Evolutionary conservation across 129 eudicot species (phyloP).

Genomic region (Ambrosia artemisiifolia): DNA sequence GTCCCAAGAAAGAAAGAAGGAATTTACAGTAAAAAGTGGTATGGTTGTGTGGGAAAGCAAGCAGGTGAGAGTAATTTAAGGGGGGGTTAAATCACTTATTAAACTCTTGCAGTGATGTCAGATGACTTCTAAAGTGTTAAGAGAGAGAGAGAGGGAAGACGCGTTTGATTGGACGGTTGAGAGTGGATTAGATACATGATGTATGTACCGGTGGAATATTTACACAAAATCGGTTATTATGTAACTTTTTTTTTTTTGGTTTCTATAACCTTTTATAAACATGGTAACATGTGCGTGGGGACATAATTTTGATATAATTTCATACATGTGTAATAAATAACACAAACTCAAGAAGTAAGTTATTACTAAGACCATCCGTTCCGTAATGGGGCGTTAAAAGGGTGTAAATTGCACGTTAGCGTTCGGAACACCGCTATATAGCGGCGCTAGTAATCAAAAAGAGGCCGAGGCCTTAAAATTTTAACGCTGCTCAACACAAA

Average conservation of each 20-base stretch:
- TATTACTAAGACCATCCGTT: too few species aligned
- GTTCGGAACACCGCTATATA: too few species aligned
- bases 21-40: slow-evolving; percentile 18
- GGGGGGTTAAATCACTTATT: slow-evolving; percentile 30
- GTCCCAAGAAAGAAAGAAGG: slow-evolving; percentile 4
- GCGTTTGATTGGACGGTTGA: slow-evolving; percentile 25
- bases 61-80: slow-evolving; percentile 18
- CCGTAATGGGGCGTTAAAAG: too few species aligned
- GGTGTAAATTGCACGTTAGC: too few species aligned
- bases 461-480: too few species aligned
- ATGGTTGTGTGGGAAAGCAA: slow-evolving; percentile 23
- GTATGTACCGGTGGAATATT: not conserved
- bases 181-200: not conserved
- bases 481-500: too few species aligned
- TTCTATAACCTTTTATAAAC: not conserved
- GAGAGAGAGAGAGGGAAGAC: too few species aligned
- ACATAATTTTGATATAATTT: not conserved
- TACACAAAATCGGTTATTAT: too few species aligned
- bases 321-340: not conserved
- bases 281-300: not conserved
- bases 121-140: not conserved
- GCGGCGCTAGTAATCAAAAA: too few species aligned
- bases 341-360: not conserved
- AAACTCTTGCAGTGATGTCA: slow-evolving; percentile 29
- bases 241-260: too few species aligned